These are phyloP conservation scores for Heracleum sosnowskyi DNA, from an alignment of 129 eudicot species.

Conservation along the genomic window DNA sequence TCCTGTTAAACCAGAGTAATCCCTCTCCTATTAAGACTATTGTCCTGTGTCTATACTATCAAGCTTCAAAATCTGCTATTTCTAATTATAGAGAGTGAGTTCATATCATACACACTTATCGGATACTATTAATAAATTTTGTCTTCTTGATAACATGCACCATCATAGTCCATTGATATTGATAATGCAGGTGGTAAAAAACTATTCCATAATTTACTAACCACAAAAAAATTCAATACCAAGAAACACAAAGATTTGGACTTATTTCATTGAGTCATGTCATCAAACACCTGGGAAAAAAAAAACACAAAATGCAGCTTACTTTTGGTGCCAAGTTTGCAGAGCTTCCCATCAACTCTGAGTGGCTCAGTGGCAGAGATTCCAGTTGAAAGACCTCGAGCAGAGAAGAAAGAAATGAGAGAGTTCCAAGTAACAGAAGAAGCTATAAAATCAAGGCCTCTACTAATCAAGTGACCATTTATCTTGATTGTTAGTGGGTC, in stretches of 20 bases:
- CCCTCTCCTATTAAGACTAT: background rate
- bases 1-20: background rate
- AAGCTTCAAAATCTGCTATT: background rate
- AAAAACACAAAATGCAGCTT: constrained; percentile 5
- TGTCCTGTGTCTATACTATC: background rate
- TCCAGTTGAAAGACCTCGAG: constrained; percentile 67
- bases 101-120: background rate
- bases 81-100: background rate
- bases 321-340: constrained; percentile 59
- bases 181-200: too few relatives aligned
- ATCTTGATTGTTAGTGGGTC: constrained; percentile 67
- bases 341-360: constrained; percentile 54
- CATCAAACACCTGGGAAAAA: background rate
- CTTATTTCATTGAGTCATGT: background rate
- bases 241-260: background rate
- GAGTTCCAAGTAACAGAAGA: constrained; percentile 89
- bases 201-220: too few relatives aligned
- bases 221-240: background rate
- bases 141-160: background rate
- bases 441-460: constrained; percentile 71
- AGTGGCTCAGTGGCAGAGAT: constrained; percentile 37
- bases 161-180: background rate
- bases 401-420: constrained; percentile 52
- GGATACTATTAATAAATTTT: background rate
- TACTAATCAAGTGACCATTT: constrained; percentile 76